A percentile compares a stretch with the other conserved stretches of the same genome.
Evolutionary conservation across 2,329 filamentous ascomycete species (phyloP).

Genomic region (Penicillium fuscoglaucum): DNA sequence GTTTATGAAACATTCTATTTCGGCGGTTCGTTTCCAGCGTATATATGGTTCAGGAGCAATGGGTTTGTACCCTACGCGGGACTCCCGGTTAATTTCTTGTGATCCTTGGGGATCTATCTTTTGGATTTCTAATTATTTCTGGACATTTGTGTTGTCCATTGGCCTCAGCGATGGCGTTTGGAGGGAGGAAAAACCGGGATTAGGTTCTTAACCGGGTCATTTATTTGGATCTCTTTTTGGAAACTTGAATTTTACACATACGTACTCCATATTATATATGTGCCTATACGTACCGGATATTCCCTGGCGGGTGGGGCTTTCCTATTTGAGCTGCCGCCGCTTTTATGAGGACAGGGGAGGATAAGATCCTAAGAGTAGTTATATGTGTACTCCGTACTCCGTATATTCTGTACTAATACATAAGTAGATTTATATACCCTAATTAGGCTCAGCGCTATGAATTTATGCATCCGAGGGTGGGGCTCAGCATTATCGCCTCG

Average conservation of each 20-base stretch:
- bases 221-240: neutral
- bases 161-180: conserved; percentile 29
- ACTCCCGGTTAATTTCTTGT: conserved; percentile 15
- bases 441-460: no score
- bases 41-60: conserved; percentile 20
- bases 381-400: no score
- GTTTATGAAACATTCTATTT: conserved; percentile 15
- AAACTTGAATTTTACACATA: neutral
- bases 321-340: neutral
- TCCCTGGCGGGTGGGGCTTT: neutral
- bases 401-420: no score
- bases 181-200: conserved; percentile 16
- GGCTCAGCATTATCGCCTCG: no score
- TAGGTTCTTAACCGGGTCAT: conserved; percentile 1
- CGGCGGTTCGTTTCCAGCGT: conserved; percentile 18
- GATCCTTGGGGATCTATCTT: conserved; percentile 9
- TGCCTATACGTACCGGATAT: neutral
- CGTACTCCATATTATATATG: no score
- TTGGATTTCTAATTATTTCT: conserved; percentile 6
- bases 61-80: conserved; percentile 25
- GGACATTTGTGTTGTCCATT: conserved; percentile 18
- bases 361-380: no score
- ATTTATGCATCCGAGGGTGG: no score
- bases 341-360: neutral
- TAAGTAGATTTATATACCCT: no score